phyloP scores from a whole-genome alignment of 108 stramenopile species.

The Cyclotella choctawhatcheeana region DNA sequence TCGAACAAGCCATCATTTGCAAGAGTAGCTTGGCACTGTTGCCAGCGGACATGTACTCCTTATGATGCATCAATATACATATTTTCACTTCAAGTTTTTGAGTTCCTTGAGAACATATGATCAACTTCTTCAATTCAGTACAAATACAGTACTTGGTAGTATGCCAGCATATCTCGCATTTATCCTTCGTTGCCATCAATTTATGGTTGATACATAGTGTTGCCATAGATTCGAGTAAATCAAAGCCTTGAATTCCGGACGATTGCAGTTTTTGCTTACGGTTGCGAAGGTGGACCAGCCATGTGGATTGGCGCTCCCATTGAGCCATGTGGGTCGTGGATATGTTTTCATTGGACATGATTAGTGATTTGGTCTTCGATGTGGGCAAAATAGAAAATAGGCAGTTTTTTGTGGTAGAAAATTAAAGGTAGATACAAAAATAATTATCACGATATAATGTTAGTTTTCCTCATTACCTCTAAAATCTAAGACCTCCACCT shows the following conservation, averaged over 20 bases:
- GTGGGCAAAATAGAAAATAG: too few relatives aligned
- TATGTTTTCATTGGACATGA: too few relatives aligned
- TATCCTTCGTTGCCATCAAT: conserved; percentile 10
- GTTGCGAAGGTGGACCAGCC: not conserved
- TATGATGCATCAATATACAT: conserved; percentile 38
- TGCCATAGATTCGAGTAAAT: conserved; percentile 37
- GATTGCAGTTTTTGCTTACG: not conserved
- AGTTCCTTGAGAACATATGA: not conserved
- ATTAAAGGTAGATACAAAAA: too few relatives aligned
- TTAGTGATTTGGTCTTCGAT: too few relatives aligned
- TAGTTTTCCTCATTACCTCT: too few relatives aligned
- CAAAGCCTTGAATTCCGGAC: conserved; percentile 26
- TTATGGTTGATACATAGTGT: conserved; percentile 23
- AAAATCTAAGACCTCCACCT: too few relatives aligned
- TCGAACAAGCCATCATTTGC: conserved; percentile 9
- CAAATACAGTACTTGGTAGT: conserved; percentile 31
- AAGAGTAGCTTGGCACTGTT: conserved; percentile 41
- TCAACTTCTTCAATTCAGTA: not conserved
- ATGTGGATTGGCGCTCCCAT: not conserved
- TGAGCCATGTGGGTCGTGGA: conserved; percentile 4
- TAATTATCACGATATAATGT: too few relatives aligned
- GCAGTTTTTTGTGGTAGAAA: too few relatives aligned
- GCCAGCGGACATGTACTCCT: conserved; percentile 42
- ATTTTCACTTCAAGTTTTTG: conserved; percentile 13
- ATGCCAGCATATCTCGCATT: conserved; percentile 34